Percentiles rank a stretch among this genome's conserved stretches.
Conservation (phyloP, 2,329 filamentous ascomycete genomes). For the Moelleriella libera region DNA sequence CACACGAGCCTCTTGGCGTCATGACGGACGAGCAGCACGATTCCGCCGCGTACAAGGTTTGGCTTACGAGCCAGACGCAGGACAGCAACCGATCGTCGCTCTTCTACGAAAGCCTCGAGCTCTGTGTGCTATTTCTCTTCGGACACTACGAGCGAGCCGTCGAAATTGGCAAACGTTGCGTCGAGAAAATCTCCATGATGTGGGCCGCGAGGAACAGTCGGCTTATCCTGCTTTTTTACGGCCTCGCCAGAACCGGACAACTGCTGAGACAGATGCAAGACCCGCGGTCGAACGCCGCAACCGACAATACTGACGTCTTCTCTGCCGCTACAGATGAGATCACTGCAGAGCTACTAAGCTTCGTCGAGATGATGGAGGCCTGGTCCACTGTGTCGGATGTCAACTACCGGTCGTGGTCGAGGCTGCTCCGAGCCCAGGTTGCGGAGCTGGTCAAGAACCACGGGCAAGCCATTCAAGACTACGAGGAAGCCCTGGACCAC, state of each 20-base stretch:
- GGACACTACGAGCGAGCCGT: slow-evolving; percentile 47
- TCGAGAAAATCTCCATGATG: slow-evolving; percentile 31
- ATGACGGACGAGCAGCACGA: slow-evolving; percentile 57
- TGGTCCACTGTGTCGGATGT: slow-evolving; percentile 51
- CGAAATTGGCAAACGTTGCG: slow-evolving; percentile 37
- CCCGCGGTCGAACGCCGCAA: slow-evolving; percentile 18
- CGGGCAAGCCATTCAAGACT: slow-evolving; percentile 44
- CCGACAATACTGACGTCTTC: slow-evolving; percentile 22
- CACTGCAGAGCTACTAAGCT: slow-evolving; percentile 35
- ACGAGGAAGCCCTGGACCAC: slow-evolving; percentile 61
- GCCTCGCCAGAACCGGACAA: slow-evolving; percentile 38
- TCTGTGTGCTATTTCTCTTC: slow-evolving; percentile 48
- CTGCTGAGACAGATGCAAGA: slow-evolving; percentile 35
- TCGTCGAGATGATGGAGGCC: slow-evolving; percentile 46
- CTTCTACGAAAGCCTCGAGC: slow-evolving; percentile 54
- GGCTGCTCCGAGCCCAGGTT: slow-evolving; percentile 53
- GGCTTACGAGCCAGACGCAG: slow-evolving; percentile 33
- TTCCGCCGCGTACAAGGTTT: slow-evolving; percentile 42
- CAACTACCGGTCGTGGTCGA: slow-evolving; percentile 60
- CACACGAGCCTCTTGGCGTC: slow-evolving; percentile 34
- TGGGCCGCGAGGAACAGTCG: slow-evolving; percentile 48
- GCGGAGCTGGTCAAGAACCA: slow-evolving; percentile 46
- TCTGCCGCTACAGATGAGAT: slow-evolving; percentile 29
- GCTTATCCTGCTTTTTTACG: slow-evolving; percentile 44
- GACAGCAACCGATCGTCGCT: slow-evolving; percentile 51